Evolutionary conservation across 1,139 yeast species (phyloP), one percentile per base, ranked within the genome.

Genomic region (Williopsis jadinii): DNA sequence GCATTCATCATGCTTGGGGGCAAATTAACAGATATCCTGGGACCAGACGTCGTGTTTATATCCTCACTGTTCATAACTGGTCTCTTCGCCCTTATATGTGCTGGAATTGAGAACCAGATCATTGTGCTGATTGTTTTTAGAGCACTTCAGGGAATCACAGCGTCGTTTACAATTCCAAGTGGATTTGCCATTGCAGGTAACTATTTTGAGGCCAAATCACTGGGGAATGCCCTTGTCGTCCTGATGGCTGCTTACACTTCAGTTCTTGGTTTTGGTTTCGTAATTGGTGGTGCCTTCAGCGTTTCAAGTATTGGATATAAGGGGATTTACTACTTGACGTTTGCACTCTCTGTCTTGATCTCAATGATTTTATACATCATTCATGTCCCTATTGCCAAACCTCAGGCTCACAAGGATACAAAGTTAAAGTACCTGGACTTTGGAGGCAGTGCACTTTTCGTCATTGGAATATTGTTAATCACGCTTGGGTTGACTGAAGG

Each of bases 91-190:
- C 46, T 66, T 28, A 51, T 67, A 9, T 43, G 51, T 45, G 70
- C 67, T 1, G 48, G 52, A 5, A 57, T 61, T 12, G 53, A 58
- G 19, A 52, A 59, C 5, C 30, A 34, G 9, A 38, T 65, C 28
- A 52, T 58, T 34, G 63, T 51, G 1, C 47, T 66, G 37, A 61
- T 64, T 34, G 59, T 63, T 0, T 56, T 66, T 32, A 56, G 70
- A 46, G 67, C 70, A 2, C 39, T 66, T 1, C 70, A 66, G 44
- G 70, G 70, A 11, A 48, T 66, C 11, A 56, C 60, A 11, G 70
- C 63, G 2, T 60, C 69, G 3, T 56, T 62, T 1, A 41, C 63
- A 13, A 52, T 66, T 19, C 70, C 70, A 0, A 46, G 59, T 13
- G 52, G 59, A 0, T 58, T 53, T 45, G 61, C 66, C 0, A 30